Evolutionary conservation across 2,329 filamentous ascomycete species (phyloP), one percentile per base, ranked within the genome.

Genomic region (Neopestalotiopsis rosae): DNA sequence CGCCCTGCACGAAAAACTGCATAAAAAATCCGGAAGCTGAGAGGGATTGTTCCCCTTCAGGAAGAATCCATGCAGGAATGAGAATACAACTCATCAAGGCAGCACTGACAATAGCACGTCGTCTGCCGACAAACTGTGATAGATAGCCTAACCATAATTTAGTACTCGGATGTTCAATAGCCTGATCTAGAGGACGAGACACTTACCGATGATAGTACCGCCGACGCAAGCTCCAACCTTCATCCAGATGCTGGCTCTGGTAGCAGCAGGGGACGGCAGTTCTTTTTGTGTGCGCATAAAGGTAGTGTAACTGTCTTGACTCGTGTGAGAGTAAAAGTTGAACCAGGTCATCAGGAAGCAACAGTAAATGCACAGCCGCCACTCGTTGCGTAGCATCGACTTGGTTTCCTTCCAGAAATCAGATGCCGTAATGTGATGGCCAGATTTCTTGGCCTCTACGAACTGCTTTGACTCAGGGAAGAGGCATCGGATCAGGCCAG

Each of bases 401-500:
- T 87, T 90, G 14, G 89, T 91, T 75, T 94, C 92, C 1, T 80
- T 79, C 90, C 90, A 93, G 81, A 95, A 95, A 9, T 84, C 84
- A 1, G 79, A 78, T 0, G 85, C 80, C 1, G 82, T 81, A 24
- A 79, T 74, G 66, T 87, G 83, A 73, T 89, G 87, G 17, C 89
- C 89, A 1, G 82, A 81, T 71, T 86, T 88, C 76, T 89, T 91
- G 69, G 90, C 90, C 71, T 92, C 91, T 62, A 91, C 83, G 82
- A 95, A 95, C 73, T 94, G 91, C 74, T 90, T 85, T 0, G 91
- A 93, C 75, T 95, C 92, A 4, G 91, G 92, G 81, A 95, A 93
- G 69, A 84, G 81, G 30, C 91, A 85, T 24, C 91, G 89, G 64
- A 93, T 77, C 40, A 93, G 75, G 24, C 92, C 92, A n/a, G 93